A percentile compares a stretch with the other conserved stretches of the same genome.
Conservation (phyloP, 805 yeast species). For the Wickerhamomyces bisporus region DNA sequence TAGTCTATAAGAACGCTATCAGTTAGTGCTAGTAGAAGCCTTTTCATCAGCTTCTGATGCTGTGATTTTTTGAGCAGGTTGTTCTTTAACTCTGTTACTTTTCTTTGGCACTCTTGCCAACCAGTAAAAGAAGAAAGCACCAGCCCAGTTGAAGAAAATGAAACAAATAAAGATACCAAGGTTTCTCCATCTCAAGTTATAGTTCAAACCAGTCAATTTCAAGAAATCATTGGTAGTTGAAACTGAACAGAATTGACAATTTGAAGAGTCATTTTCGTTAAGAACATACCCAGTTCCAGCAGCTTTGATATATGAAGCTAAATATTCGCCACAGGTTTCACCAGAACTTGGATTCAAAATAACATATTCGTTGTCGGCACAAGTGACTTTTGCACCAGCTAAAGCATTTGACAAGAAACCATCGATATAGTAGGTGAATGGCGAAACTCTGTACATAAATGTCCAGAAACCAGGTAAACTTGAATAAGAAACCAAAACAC, state of each 20-base stretch:
- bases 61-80: background rate
- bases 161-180: constrained; percentile 48
- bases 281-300: constrained; percentile 23
- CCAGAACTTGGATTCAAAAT: constrained; percentile 47
- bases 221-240: constrained; percentile 54
- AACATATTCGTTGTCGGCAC: constrained; percentile 44
- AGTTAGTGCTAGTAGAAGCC: background rate
- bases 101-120: constrained; percentile 67
- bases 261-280: constrained; percentile 30
- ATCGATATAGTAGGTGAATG: constrained; percentile 58
- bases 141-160: constrained; percentile 33
- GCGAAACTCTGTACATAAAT: constrained; percentile 69
- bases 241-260: constrained; percentile 58
- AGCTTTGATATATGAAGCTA: constrained; percentile 29
- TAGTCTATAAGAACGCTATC: background rate
- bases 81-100: constrained; percentile 29
- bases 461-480: constrained; percentile 66
- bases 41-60: background rate
- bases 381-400: constrained; percentile 41
- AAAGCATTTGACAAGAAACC: constrained; percentile 51
- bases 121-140: constrained; percentile 46
- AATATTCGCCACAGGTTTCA: constrained; percentile 51
- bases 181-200: constrained; percentile 58
- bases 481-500: constrained; percentile 56
- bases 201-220: constrained; percentile 32